Percentiles rank a stretch among this genome's conserved stretches.
These are phyloP conservation scores for Sugiyamaella pinicola DNA, from an alignment of 1,139 yeast species.

Conservation along the genomic window DNA sequence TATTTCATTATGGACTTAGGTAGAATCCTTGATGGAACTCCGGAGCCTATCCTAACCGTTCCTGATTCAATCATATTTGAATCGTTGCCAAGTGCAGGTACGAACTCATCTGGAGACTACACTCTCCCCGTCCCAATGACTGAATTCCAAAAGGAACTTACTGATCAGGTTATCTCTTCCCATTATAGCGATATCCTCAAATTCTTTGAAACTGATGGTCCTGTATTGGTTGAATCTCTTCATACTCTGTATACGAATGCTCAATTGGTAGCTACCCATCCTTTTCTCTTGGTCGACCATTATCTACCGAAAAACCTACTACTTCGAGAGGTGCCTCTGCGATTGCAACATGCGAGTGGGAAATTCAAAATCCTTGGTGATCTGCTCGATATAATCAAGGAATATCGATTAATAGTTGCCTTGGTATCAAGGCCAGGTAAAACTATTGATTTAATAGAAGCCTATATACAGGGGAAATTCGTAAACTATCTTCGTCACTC, in stretches of 20 bases:
- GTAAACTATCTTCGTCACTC: slow-evolving; percentile 68
- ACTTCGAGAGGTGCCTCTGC: slow-evolving; percentile 73
- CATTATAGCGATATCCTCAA: slow-evolving; percentile 90
- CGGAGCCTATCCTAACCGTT: slow-evolving; percentile 70
- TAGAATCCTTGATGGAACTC: slow-evolving; percentile 77
- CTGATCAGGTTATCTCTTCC: slow-evolving; percentile 89
- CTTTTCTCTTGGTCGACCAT: slow-evolving; percentile 80
- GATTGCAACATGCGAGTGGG: slow-evolving; percentile 81
- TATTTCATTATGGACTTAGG: slow-evolving; percentile 67
- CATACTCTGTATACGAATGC: slow-evolving; percentile 74
- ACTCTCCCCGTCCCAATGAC: slow-evolving; percentile 84
- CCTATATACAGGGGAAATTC: slow-evolving; percentile 67
- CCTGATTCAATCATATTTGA: slow-evolving; percentile 39
- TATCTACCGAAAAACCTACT: slow-evolving; percentile 81
- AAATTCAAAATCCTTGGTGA: slow-evolving; percentile 73
- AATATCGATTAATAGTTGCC: slow-evolving; percentile 50
- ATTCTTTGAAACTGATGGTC: slow-evolving; percentile 69
- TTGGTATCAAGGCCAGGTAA: slow-evolving; percentile 59
- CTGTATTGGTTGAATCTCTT: slow-evolving; percentile 57
- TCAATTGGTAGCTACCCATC: slow-evolving; percentile 82
- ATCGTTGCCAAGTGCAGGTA: slow-evolving; percentile 23
- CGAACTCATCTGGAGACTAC: slow-evolving; percentile 64
- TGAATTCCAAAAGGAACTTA: slow-evolving; percentile 83
- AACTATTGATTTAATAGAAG: slow-evolving; percentile 77
- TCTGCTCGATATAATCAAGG: slow-evolving; percentile 45